Percentiles rank a stretch among this genome's conserved stretches.
These are phyloP conservation scores for Bruguiera parviflora DNA, from an alignment of 345 rosid genomes.

Conservation along the genomic window DNA sequence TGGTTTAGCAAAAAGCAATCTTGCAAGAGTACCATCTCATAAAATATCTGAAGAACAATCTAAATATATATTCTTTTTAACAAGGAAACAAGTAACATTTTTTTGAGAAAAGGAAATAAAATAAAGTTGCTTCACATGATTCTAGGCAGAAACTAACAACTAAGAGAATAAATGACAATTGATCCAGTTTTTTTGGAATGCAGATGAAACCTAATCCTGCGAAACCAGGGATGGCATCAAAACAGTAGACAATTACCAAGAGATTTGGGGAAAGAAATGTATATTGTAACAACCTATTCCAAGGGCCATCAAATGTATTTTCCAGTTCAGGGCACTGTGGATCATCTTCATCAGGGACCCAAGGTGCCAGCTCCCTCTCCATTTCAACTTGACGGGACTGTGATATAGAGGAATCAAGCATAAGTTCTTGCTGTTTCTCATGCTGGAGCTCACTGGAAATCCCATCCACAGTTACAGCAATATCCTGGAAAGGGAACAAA, in stretches of 20 bases:
- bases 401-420: conserved; percentile 81
- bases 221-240: neutral
- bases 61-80: too few species aligned
- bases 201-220: conserved; percentile 2
- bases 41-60: too few species aligned
- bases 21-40: too few species aligned
- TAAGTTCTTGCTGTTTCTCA: conserved; percentile 61
- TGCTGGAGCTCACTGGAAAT: conserved; percentile 45
- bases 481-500: conserved; percentile 68
- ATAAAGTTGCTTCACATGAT: neutral
- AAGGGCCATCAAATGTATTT: conserved; percentile 56
- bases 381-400: conserved; percentile 47
- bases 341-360: conserved; percentile 80
- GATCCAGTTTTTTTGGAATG: neutral
- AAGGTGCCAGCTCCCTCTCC: conserved; percentile 73
- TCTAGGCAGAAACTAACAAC: neutral
- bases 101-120: too few species aligned
- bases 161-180: neutral
- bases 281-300: conserved; percentile 53
- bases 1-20: too few species aligned
- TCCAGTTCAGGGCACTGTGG: conserved; percentile 65
- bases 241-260: conserved; percentile 13
- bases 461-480: conserved; percentile 63
- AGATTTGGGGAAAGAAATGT: conserved; percentile 14
- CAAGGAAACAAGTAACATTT: too few species aligned